Conservation (phyloP, 2,329 filamentous ascomycete genomes). For the Beauveria varroae region DNA sequence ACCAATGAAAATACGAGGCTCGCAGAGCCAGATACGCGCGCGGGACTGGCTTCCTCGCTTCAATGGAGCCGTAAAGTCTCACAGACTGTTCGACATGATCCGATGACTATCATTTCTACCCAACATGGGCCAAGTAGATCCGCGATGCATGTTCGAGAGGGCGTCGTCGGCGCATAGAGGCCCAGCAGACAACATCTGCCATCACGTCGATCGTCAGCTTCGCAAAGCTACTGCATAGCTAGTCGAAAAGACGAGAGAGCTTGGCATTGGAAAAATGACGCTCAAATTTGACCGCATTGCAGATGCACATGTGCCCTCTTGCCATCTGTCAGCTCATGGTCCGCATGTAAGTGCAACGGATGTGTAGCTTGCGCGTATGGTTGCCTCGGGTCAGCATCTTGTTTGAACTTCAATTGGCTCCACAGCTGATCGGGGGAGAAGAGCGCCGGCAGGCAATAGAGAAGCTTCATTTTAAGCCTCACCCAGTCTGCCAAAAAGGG, state of each 20-base stretch:
- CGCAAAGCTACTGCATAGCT: not conserved
- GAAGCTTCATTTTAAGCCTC: not conserved
- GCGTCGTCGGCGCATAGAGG: not conserved
- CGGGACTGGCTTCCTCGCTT: not conserved
- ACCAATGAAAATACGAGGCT: not conserved
- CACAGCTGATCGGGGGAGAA: not conserved
- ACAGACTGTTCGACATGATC: not conserved
- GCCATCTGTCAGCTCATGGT: not conserved
- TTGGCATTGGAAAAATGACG: not conserved
- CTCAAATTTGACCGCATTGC: not conserved
- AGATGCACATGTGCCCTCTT: not conserved
- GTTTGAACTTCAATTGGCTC: not conserved
- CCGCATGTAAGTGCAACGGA: not conserved
- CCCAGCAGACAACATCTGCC: not conserved
- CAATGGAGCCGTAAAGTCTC: not conserved
- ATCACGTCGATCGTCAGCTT: not conserved
- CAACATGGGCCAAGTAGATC: not conserved
- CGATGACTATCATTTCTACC: not conserved
- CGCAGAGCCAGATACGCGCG: not conserved
- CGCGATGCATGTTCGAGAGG: not conserved
- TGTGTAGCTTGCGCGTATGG: not conserved
- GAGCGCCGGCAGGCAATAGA: not conserved
- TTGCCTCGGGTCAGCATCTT: conserved; percentile 6
- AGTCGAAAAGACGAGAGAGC: not conserved
- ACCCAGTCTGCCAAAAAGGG: not conserved